Evolutionary conservation across 2,329 filamentous ascomycete species (phyloP).

Genomic region (Conoideocrella luteorostrata): DNA sequence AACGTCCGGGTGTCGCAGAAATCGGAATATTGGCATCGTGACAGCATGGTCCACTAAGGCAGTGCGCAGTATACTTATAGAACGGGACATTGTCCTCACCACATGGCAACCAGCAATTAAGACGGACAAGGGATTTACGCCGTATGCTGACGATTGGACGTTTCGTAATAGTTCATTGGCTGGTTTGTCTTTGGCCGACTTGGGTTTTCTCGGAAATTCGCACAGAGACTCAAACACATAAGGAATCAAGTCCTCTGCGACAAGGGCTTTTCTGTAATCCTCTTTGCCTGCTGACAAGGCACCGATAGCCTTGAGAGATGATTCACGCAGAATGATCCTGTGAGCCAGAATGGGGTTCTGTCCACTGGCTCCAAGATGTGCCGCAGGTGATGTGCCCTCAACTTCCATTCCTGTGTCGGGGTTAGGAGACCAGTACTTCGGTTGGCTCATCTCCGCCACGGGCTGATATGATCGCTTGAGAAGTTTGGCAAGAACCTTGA

Average conservation of each 20-base stretch:
- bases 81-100: conserved; percentile 74
- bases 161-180: conserved; percentile 25
- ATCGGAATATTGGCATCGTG: conserved; percentile 66
- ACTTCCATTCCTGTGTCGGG: conserved; percentile 27
- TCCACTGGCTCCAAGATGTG: conserved; percentile 54
- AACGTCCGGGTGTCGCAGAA: conserved; percentile 68
- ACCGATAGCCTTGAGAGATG: conserved; percentile 71
- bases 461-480: conserved; percentile 47
- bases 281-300: conserved; percentile 77
- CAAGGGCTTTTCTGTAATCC: conserved; percentile 73
- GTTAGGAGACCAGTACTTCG: conserved; percentile 34
- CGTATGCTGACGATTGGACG: conserved; percentile 45
- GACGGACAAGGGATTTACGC: conserved; percentile 67
- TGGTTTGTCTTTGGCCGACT: conserved; percentile 31
- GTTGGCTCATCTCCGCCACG: conserved; percentile 24
- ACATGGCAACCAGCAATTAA: conserved; percentile 81
- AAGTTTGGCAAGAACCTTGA: conserved; percentile 40
- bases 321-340: conserved; percentile 69
- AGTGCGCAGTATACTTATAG: conserved; percentile 76
- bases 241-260: conserved; percentile 72
- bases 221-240: conserved; percentile 77
- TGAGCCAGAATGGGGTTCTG: conserved; percentile 57
- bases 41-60: conserved; percentile 81
- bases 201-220: conserved; percentile 47
- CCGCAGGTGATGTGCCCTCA: conserved; percentile 27